Base-by-base conservation (phyloP, 306 rosid species). In the Styphnolobium japonicum region DNA sequence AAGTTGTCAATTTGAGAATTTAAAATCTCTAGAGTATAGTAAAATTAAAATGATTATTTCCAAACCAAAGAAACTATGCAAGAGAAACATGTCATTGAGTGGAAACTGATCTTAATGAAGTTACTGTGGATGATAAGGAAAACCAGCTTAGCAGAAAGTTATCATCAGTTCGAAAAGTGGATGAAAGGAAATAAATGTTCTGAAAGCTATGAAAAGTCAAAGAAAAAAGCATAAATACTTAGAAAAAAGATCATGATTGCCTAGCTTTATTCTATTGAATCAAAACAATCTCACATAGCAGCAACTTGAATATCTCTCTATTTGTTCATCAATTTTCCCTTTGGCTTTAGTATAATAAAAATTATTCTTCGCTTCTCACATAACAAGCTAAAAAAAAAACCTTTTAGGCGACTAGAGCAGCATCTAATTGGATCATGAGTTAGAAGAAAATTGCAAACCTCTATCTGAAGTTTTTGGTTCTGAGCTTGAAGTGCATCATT, bases 401-500 rank as follows among this genome's bases (percentile, higher is more conserved):
- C 53, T 55, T 36, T 0, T 19, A 21, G 48, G 23, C 6, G 6
- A 48, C 7, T 15, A 70, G 33, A 8, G 39, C 9, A 67, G 5
- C 48, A 52, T 33, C 2, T 18, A 14, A 34, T 40, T 55, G 67
- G 73, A 78, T 16, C 37, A 16, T 27, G 43, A 53, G 18, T 65
- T 10, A 53, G 18, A n/a, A 39, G 51, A 67, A 37, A 45, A 52
- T 58, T 65, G 40, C 61, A 37, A 63, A 90, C 97, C 97, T 92
- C 89, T 5, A 88, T 80, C 69, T 90, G 94, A 74, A 92, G 94
- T 37, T 92, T 88, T 56, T 90, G 90, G 83, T 92, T 92, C 39
- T 84, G 93, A 78, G 87, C 64, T 82, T 85, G 93, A 58, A 92
- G 94, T 3, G 77, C 79, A 61, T 91, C 93, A 73, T 91, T 91